Base-by-base conservation (phyloP, 2,329 filamentous ascomycete genomes). In the Pseudocercospora cruenta region DNA sequence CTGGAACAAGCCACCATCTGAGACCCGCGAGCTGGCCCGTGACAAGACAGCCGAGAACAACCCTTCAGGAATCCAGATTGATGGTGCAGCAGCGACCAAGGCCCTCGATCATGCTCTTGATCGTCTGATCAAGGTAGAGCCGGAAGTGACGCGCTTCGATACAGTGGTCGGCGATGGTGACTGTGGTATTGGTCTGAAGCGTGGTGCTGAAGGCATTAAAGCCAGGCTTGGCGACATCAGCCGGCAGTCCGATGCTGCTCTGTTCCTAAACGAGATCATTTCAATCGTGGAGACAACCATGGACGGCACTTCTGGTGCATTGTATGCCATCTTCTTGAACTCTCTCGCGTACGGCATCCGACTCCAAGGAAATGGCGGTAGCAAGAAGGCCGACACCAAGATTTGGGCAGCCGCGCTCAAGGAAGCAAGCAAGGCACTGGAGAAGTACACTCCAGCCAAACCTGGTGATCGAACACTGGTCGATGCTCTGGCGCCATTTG, bases 141-240 rank as follows among this genome's bases (percentile, higher is more conserved):
- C 87, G 8, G 84, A 89, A 49, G 82, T 91, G 62, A 91, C 90
- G 10, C 85, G 81, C 62, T 91, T 85, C 74, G 90, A 91, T 75
- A 96, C 92, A 0, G 87, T 95, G 12, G 92, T 96, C 24, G 93
- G 93, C 49, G 93, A 97, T 75, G 93, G 93, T 55, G 93, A 97
- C 79, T 97, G 93, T 74, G 93, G 93, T 9, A 91, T 93, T 65
- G 92, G 92, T 4, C 82, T 97, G 67, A 93, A 92, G 82, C 88
- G 93, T 68, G 93, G 93, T 58, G 93, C 93, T n/a, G 90, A 96
- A 84, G 87, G 71, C 19, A 79, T 84, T 55, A 76, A 82, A 33
- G 74, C 79, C 28, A 78, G 80, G 72, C 76, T 84, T 24, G 83
- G 81, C 7, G 82, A 85, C 58, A 58, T 63, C 1, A 62, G 59